Evolutionary conservation across 305 asterid genomes (phyloP).

Genomic region (Fraxinus platypoda): DNA sequence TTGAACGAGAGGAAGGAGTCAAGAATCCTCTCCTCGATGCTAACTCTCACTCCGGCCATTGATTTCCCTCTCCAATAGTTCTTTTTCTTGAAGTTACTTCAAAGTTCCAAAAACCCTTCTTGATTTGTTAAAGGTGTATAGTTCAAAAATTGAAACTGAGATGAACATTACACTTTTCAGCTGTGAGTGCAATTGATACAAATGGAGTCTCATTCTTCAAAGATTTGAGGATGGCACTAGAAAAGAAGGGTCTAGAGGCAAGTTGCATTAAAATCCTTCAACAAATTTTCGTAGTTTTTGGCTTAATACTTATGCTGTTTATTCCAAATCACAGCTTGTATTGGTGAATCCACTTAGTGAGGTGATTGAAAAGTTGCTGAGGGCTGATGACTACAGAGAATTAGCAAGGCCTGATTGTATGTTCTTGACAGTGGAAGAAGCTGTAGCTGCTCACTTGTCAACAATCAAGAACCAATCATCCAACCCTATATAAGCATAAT

Average conservation of each 20-base stretch:
- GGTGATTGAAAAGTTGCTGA: slow-evolving; percentile 70
- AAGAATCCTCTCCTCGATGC: not conserved
- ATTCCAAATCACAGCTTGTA: slow-evolving; percentile 50
- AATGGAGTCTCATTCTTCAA: slow-evolving; percentile 74
- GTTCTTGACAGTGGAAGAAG: slow-evolving; percentile 86
- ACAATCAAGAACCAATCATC: slow-evolving; percentile 45
- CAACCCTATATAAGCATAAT: slow-evolving; percentile 34
- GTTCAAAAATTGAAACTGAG: not conserved
- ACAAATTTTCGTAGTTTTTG: not conserved
- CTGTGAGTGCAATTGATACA: slow-evolving; percentile 73
- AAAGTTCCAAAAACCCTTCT: not conserved
- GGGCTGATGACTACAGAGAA: slow-evolving; percentile 49
- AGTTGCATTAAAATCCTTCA: slow-evolving; percentile 15
- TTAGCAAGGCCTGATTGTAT: slow-evolving; percentile 50
- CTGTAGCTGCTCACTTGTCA: slow-evolving; percentile 56
- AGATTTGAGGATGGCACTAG: slow-evolving; percentile 61
- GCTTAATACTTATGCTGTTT: slow-evolving; percentile 6
- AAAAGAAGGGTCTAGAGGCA: slow-evolving; percentile 68
- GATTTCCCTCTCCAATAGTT: too few relatives aligned
- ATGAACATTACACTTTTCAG: slow-evolving; percentile 34
- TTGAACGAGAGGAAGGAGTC: not conserved
- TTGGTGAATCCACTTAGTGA: slow-evolving; percentile 82
- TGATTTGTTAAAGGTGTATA: not conserved
- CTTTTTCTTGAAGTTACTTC: not conserved
- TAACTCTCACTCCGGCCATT: not conserved